phyloP scores from a whole-genome alignment of 108 stramenopile genomes.

The Craspedostauros australis region DNA sequence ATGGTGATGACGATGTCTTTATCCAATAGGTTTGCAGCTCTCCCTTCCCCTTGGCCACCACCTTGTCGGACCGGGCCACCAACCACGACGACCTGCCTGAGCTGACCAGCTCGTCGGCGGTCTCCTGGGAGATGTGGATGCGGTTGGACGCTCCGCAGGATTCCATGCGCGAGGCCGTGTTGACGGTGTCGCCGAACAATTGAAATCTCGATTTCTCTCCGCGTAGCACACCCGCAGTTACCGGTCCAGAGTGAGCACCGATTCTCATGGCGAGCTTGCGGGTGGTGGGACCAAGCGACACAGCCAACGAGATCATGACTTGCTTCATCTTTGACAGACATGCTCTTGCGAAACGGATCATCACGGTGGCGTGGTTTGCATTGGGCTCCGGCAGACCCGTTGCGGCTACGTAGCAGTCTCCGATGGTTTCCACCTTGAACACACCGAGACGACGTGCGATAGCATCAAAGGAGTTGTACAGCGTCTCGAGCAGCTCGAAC shows the following conservation, averaged over 20 bases:
- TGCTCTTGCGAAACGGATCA: conserved; percentile 26
- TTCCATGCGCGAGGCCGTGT: conserved; percentile 42
- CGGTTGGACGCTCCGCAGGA: conserved; percentile 17
- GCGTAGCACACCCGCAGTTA: conserved; percentile 41
- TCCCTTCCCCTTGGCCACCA: conserved; percentile 49
- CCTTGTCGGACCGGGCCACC: conserved; percentile 9
- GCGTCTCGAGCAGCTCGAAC: conserved; percentile 4
- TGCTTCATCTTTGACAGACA: conserved; percentile 24
- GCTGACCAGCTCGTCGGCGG: conserved; percentile 23
- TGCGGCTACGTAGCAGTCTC: conserved; percentile 50
- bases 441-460: conserved; percentile 4
- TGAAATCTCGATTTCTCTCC: conserved; percentile 49
- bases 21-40: conserved; percentile 39
- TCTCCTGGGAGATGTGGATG: conserved; percentile 35
- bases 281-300: conserved; percentile 16
- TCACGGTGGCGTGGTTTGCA: conserved; percentile 29
- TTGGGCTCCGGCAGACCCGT: conserved; percentile 16
- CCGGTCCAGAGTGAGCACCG: conserved; percentile 40
- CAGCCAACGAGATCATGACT: conserved; percentile 5
- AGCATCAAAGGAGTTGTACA: conserved; percentile 3
- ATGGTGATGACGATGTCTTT: no score
- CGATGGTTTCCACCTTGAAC: conserved; percentile 31
- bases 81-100: conserved; percentile 29
- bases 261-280: conserved; percentile 22
- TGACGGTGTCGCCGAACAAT: conserved; percentile 53